A percentile compares a stretch with the other conserved stretches of the same genome.
These are phyloP conservation scores for Arctostaphylos glauca DNA, from an alignment of 148 eudicot species.

Conservation along the genomic window DNA sequence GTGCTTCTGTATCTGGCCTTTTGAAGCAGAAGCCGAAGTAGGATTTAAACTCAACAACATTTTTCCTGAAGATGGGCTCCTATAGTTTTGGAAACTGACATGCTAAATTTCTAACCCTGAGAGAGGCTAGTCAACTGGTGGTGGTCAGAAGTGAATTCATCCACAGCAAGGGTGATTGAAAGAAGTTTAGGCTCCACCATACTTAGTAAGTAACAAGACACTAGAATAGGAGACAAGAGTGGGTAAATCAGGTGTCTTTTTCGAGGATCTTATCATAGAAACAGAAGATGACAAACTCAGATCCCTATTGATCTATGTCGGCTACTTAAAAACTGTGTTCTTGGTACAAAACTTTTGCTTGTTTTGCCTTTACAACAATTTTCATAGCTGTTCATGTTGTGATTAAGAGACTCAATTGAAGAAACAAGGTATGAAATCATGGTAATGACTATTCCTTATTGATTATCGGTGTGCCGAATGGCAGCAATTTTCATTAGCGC, in stretches of 20 bases:
- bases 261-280: neutral
- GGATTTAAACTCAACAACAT: neutral
- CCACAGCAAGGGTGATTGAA: neutral
- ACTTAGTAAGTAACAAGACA: neutral
- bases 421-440: neutral
- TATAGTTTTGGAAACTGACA: neutral
- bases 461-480: neutral
- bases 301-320: neutral
- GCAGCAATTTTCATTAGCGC: neutral
- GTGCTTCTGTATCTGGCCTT: constrained; percentile 77
- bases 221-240: neutral
- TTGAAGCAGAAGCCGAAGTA: constrained; percentile 55
- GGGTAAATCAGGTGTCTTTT: neutral
- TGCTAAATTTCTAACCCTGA: neutral
- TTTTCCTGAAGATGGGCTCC: neutral
- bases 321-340: neutral
- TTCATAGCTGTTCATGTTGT: neutral
- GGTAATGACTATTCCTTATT: too few relatives aligned
- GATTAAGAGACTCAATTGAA: neutral
- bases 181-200: neutral
- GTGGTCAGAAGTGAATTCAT: neutral
- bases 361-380: neutral
- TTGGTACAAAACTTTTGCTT: too few relatives aligned
- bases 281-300: neutral
- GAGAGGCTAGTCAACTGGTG: neutral